Evolutionary conservation across 208 protist species (phyloP).

Genomic region (Lotmaria passim): DNA sequence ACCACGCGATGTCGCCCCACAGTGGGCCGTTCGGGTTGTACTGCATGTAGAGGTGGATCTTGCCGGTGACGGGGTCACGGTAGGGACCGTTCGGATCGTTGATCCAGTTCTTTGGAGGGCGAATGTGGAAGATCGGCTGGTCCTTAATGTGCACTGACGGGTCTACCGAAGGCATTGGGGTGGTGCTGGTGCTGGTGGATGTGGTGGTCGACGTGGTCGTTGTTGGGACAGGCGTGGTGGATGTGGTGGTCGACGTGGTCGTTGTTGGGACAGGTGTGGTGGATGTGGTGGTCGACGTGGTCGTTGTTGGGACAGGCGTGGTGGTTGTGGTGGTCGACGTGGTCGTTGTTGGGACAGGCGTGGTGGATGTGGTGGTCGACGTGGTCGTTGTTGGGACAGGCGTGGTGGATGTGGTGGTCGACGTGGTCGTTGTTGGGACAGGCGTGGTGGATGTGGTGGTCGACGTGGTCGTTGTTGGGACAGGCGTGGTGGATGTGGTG

Average conservation of each 20-base stretch:
- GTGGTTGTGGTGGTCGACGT: background rate
- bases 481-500: background rate
- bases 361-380: background rate
- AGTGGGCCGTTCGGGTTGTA: constrained; percentile 66
- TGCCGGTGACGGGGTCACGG: constrained; percentile 60
- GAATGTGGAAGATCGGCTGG: constrained; percentile 57
- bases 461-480: no score
- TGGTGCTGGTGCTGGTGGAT: constrained; percentile 12
- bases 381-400: no score
- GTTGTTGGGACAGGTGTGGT: constrained; percentile 17
- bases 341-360: constrained; percentile 12
- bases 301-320: constrained; percentile 8
- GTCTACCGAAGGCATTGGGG: constrained; percentile 6
- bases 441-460: constrained; percentile 1
- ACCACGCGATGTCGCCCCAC: constrained; percentile 67
- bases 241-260: constrained; percentile 6
- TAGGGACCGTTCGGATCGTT: constrained; percentile 71
- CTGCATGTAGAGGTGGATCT: constrained; percentile 69
- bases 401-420: background rate
- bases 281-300: background rate
- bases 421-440: no score
- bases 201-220: constrained; percentile 18
- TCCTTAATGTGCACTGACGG: constrained; percentile 16
- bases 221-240: constrained; percentile 5
- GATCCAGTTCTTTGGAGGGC: constrained; percentile 57